These are phyloP conservation scores for Daldinia vernicosa DNA, from an alignment of 495 filamentous ascomycete species.

Conservation along the genomic window DNA sequence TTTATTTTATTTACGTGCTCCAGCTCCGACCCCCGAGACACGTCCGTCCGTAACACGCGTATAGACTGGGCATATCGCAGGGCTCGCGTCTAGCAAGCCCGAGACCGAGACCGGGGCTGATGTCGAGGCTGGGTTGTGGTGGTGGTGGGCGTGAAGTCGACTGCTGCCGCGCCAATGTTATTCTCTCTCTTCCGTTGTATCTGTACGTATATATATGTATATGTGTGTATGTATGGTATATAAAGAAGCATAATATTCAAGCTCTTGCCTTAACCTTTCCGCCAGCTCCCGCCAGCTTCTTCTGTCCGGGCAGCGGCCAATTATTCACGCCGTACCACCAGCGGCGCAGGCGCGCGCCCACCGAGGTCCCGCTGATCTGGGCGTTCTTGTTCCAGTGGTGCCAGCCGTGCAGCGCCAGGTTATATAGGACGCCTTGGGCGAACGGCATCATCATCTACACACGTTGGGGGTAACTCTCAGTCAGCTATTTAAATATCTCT, in stretches of 20 bases:
- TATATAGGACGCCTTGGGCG: conserved; percentile 84
- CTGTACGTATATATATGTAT: not conserved
- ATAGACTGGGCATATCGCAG: not conserved
- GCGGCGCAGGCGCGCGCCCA: conserved; percentile 75
- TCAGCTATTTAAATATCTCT: too few species aligned
- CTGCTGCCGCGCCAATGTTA: conserved; percentile 1
- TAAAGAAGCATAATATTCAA: not conserved
- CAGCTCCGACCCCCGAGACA: not conserved
- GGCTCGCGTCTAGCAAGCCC: not conserved
- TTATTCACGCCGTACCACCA: conserved; percentile 96
- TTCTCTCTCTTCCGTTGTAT: not conserved
- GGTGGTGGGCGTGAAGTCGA: not conserved
- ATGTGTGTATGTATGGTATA: not conserved
- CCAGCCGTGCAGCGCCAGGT: conserved; percentile 81
- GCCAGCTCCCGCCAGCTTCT: not conserved
- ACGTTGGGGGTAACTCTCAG: too few species aligned
- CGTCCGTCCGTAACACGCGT: not conserved
- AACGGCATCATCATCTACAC: conserved; percentile 76
- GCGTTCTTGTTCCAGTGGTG: conserved; percentile 80
- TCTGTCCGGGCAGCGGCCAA: conserved; percentile 65
- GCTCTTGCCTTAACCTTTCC: not conserved
- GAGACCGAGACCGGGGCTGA: not conserved
- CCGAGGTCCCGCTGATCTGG: conserved; percentile 70
- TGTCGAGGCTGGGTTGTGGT: not conserved
- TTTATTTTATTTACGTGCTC: not conserved